phyloP scores from a whole-genome alignment of 2,329 filamentous ascomycete genomes.

The Trichophyton benhamiae region DNA sequence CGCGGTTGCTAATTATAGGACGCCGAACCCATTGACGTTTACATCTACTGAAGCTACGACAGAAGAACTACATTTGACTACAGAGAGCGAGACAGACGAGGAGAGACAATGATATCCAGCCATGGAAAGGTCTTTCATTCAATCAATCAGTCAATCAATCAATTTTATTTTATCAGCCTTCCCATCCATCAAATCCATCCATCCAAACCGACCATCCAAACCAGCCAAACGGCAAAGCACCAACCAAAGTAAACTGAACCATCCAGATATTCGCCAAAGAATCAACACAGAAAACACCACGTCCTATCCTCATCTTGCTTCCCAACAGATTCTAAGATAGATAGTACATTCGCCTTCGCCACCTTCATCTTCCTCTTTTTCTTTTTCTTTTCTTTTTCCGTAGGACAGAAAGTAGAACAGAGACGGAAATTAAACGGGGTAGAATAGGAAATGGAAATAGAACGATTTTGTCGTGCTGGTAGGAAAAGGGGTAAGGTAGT shows the following conservation, averaged over 20 bases:
- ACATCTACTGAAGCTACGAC: no score
- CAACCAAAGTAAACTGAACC: neutral
- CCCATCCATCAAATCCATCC: neutral
- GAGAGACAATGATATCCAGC: slow-evolving; percentile 1
- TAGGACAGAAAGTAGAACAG: neutral
- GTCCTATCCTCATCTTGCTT: neutral
- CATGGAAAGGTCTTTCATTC: slow-evolving; percentile 3
- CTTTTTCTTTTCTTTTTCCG: neutral
- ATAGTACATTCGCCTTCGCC: neutral
- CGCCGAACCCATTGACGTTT: no score
- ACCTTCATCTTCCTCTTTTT: neutral
- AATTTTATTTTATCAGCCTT: neutral
- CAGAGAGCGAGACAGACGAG: neutral
- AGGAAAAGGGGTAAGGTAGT: neutral
- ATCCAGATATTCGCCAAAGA: neutral
- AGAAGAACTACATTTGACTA: no score
- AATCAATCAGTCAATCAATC: neutral
- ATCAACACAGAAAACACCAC: neutral
- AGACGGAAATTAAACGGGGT: neutral
- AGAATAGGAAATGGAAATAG: neutral
- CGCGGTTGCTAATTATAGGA: neutral
- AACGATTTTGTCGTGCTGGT: neutral
- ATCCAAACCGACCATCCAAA: no score
- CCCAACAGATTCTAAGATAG: slow-evolving; percentile 1
- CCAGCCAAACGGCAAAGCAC: no score